phyloP scores from a whole-genome alignment of 106 monocot genomes.

The Triglochin maritima region DNA sequence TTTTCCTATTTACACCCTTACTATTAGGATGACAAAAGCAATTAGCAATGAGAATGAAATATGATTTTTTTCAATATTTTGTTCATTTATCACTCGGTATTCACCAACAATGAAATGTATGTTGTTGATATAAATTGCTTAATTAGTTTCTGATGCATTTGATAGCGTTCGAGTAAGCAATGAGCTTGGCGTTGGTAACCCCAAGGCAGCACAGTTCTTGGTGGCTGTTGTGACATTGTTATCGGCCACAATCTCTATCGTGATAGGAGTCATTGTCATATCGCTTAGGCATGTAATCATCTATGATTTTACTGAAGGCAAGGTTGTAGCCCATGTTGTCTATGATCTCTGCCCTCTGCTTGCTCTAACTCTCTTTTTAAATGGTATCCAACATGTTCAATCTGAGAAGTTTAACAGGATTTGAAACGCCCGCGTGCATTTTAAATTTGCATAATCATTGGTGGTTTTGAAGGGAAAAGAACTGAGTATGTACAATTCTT shows the following conservation, averaged over 20 bases:
- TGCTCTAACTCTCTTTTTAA: slow-evolving; percentile 60
- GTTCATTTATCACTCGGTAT: too few species aligned
- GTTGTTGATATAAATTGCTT: too few species aligned
- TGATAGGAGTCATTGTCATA: slow-evolving; percentile 31
- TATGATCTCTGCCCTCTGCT: slow-evolving; percentile 74
- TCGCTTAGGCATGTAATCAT: slow-evolving; percentile 50
- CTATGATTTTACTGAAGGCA: slow-evolving; percentile 74
- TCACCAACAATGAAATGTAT: too few species aligned
- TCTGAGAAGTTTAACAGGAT: slow-evolving; percentile 28
- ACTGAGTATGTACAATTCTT: too few species aligned
- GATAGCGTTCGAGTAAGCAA: slow-evolving; percentile 84
- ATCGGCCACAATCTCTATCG: slow-evolving; percentile 30
- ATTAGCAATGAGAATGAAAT: too few species aligned
- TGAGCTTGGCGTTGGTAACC: slow-evolving; percentile 81
- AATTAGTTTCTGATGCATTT: too few species aligned
- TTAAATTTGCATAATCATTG: too few species aligned
- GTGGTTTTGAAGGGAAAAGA: too few species aligned
- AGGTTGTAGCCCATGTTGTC: slow-evolving; percentile 57
- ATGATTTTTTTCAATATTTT: too few species aligned
- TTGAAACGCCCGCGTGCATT: background rate
- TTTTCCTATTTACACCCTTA: too few species aligned
- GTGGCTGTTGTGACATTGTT: slow-evolving; percentile 58
- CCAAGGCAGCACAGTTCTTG: slow-evolving; percentile 66
- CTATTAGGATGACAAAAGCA: too few species aligned
- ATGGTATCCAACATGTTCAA: slow-evolving; percentile 73